A percentile compares a stretch with the other conserved stretches of the same genome.
These are phyloP conservation scores for Leishmania lainsoni DNA, from an alignment of 208 protist genomes.

Conservation along the genomic window DNA sequence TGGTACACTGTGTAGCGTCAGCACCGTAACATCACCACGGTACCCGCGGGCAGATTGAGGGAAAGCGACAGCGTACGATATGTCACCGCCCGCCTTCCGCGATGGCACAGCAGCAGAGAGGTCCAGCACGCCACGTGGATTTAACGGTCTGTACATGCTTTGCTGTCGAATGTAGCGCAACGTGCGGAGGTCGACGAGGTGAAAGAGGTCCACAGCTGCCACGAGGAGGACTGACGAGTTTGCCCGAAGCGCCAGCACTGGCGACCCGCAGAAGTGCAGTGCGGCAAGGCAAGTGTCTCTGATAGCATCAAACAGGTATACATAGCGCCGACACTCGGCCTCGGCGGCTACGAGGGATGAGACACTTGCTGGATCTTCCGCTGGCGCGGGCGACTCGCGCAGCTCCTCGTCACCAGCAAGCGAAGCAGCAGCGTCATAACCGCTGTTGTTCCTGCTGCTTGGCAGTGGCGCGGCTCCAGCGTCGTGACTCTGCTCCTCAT, in stretches of 20 bases:
- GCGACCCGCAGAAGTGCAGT: conserved; percentile 61
- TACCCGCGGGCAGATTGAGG: conserved; percentile 34
- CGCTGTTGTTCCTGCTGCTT: conserved; percentile 1
- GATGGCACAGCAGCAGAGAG: conserved; percentile 27
- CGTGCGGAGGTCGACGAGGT: conserved; percentile 67
- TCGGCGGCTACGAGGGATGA: conserved; percentile 17
- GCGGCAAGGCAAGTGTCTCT: conserved; percentile 43
- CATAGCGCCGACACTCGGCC: conserved; percentile 31
- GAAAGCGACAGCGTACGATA: conserved; percentile 20
- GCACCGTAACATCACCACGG: conserved; percentile 25
- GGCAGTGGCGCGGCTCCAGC: neutral
- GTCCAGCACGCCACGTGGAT: conserved; percentile 49
- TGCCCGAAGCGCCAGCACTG: conserved; percentile 39
- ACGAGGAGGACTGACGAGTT: conserved; percentile 57
- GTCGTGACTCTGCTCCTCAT: neutral
- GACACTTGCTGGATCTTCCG: neutral
- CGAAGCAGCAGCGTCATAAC: neutral
- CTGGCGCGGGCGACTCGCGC: neutral
- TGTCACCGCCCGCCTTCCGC: neutral
- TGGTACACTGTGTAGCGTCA: conserved; percentile 15
- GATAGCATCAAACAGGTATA: conserved; percentile 57
- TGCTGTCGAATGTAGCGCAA: conserved; percentile 60
- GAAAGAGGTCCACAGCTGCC: conserved; percentile 46
- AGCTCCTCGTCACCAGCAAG: neutral
- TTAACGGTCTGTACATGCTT: conserved; percentile 46